Base-by-base conservation (phyloP, 2,329 filamentous ascomycete species). In the Neofusicoccum sp. region DNA sequence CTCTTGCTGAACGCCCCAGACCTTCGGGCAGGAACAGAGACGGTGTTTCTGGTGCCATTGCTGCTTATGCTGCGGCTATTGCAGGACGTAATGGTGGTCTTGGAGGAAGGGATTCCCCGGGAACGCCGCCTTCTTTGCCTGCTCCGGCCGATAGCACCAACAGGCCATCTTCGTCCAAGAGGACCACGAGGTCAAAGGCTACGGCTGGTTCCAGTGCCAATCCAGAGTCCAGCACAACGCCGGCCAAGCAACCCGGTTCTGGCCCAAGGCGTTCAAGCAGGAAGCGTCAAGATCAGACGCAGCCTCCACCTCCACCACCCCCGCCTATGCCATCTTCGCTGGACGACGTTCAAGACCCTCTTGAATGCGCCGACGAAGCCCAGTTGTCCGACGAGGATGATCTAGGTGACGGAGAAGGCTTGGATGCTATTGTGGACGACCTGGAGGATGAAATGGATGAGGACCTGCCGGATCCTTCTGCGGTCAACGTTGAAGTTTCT, bases 341-440 rank as follows among this genome's bases (percentile, higher is more conserved):
- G 8, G 58, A 62, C 16, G 59, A 64, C 22, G 39, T 63, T 14
- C 36, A 37, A 34, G 87, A 90, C 69, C 88, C 90, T 2, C 81
- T 98, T 3, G 95, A 98, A 78, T 97, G 94, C 75, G 93, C 93
- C 6, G 94, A 98, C 73, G 94, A 98, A 78, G 90, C 90, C 73
- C 91, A 92, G 61, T 77, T 97, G 11, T 89, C 88, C 12, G 89
- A 91, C 39, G 87, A 89, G 12, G 89, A 91, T 14, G 87, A 87
- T 14, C 80, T 88, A 62, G 87, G 87, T 14, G 89, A 91, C 36
- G 80, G 80, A 7, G 80, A 80, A 28, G 79, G 90, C 5, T 79
- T 98, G 56, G 92, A 97, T 74, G 88, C 92, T 28, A 90, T 98
- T 65, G 89, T 97, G n/a, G 92, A 93, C 64, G 92, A 96, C 68